Conservation (phyloP, 495 filamentous ascomycete species). For the Neurospora terricola region DNA sequence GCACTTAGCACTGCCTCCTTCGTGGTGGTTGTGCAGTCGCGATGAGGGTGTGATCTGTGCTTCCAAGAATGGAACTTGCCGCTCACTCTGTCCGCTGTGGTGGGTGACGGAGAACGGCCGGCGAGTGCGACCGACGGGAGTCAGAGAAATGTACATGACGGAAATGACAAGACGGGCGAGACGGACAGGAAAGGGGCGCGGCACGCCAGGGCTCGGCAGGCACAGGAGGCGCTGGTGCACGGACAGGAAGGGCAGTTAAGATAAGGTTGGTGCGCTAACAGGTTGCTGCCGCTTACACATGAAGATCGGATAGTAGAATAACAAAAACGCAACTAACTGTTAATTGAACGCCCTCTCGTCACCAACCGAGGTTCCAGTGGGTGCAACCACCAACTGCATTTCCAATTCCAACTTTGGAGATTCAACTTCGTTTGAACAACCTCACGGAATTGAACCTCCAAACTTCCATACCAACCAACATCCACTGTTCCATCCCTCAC, state of each 20-base stretch:
- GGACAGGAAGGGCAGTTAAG: not conserved
- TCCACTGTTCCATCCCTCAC: too few species aligned
- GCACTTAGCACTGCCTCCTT: not conserved
- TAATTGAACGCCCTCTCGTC: not conserved
- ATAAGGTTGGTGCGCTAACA: not conserved
- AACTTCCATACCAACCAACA: not conserved
- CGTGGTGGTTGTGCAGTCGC: not conserved
- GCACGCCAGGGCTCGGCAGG: not conserved
- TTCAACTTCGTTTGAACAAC: not conserved
- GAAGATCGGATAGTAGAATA: not conserved
- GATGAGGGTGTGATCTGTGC: not conserved
- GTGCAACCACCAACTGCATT: not conserved
- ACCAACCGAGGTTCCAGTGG: not conserved
- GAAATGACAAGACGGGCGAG: not conserved
- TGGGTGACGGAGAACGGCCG: not conserved
- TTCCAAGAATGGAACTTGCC: not conserved
- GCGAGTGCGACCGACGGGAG: not conserved
- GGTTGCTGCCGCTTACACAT: fast-evolving
- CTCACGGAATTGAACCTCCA: not conserved
- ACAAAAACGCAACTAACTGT: fast-evolving
- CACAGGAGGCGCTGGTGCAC: not conserved
- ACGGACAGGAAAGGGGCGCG: not conserved
- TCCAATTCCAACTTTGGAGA: not conserved
- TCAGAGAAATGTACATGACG: not conserved
- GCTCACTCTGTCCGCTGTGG: not conserved